Percentiles rank a stretch among this genome's conserved stretches.
These are phyloP conservation scores for Magnusiomyces fungicola DNA, from an alignment of 1,139 yeast genomes.

Conservation along the genomic window DNA sequence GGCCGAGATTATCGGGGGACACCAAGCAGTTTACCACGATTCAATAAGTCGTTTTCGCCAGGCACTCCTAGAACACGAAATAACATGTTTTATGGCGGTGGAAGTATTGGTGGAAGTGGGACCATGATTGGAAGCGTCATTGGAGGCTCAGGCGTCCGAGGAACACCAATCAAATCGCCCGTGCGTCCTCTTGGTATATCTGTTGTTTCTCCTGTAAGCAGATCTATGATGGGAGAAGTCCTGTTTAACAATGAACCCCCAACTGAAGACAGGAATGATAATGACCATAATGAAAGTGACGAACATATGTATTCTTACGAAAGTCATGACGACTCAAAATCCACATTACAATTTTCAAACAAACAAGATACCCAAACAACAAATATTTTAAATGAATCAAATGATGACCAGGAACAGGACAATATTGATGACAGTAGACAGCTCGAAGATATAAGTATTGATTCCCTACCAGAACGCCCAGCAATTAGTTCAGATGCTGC, in stretches of 20 bases:
- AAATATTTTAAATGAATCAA: no score
- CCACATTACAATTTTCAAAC: no score
- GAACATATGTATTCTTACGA: no score
- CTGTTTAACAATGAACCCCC: neutral
- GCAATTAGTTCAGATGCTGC: no score
- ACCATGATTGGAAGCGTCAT: neutral
- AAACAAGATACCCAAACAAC: no score
- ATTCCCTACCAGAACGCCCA: neutral
- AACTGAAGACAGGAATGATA: neutral
- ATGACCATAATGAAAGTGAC: neutral
- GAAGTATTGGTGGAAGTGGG: neutral
- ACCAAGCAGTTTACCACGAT: neutral
- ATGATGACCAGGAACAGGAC: no score
- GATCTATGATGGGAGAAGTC: neutral
- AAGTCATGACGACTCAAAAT: no score
- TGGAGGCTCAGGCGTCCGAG: neutral
- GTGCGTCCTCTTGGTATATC: neutral
- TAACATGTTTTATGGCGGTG: neutral
- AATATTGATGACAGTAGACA: neutral
- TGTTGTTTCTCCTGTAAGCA: neutral
- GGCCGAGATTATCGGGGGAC: neutral
- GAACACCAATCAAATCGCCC: neutral
- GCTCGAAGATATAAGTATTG: neutral
- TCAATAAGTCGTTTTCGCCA: neutral
- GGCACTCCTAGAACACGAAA: neutral